Conservation (phyloP, 768 basidiomycete genomes). For the Russula griseocarnosa region DNA sequence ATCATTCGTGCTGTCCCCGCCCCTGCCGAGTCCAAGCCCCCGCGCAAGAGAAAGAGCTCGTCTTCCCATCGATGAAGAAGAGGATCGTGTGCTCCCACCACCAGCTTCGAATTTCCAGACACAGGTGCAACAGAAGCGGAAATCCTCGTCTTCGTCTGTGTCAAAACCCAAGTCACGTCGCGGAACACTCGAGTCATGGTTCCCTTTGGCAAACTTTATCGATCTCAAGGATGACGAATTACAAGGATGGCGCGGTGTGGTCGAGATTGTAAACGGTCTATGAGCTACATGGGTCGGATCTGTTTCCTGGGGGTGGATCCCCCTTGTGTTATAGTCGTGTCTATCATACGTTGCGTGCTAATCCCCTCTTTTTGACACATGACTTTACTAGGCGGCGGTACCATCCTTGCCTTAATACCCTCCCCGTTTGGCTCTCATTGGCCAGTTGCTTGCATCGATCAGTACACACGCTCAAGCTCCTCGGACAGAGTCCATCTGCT, state of each 20-base stretch:
- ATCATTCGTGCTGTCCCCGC: slow-evolving; percentile 22
- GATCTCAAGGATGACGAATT: slow-evolving; percentile 48
- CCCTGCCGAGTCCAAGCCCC: not conserved
- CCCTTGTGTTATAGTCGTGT: not conserved
- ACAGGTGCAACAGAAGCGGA: not conserved
- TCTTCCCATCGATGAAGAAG: slow-evolving; percentile 18
- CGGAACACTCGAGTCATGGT: slow-evolving; percentile 48
- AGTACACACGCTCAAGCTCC: not conserved
- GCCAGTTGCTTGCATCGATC: not conserved
- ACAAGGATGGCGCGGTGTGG: slow-evolving; percentile 61
- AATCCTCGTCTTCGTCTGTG: slow-evolving; percentile 25
- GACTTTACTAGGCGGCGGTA: not conserved
- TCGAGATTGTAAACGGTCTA: slow-evolving; percentile 43
- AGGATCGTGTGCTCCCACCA: slow-evolving; percentile 21
- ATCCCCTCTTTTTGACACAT: slow-evolving; percentile 2
- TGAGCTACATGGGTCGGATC: not conserved
- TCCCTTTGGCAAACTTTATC: slow-evolving; percentile 61
- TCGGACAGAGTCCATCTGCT: not conserved
- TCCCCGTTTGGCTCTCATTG: slow-evolving; percentile 1
- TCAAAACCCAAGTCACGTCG: slow-evolving; percentile 33
- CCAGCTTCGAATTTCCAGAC: not conserved
- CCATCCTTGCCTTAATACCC: not conserved
- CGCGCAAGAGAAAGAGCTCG: not conserved
- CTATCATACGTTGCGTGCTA: slow-evolving; percentile 6
- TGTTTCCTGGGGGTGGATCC: not conserved